phyloP scores from a whole-genome alignment of 192 early-diverging fungal genomes.

The Mortierella alpina region DNA sequence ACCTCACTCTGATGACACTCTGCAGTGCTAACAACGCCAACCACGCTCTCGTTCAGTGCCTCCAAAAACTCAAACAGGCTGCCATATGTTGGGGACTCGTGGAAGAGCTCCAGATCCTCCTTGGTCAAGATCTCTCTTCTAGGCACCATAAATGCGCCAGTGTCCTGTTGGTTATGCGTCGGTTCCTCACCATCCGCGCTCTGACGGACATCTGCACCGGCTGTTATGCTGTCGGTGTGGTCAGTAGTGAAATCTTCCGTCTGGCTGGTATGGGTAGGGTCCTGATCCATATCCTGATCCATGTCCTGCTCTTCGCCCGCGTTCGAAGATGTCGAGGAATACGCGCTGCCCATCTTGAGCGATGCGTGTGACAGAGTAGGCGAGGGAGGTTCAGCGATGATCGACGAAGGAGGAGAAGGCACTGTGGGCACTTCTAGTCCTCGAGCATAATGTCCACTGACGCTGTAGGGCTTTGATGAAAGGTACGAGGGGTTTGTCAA shows the following conservation, averaged over 20 bases:
- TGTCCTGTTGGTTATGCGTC: background rate
- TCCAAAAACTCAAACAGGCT: slow-evolving; percentile 79
- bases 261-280: background rate
- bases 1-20: slow-evolving; percentile 65
- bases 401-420: slow-evolving; percentile 48
- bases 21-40: slow-evolving; percentile 70
- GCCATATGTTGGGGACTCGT: slow-evolving; percentile 69
- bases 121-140: slow-evolving; percentile 80
- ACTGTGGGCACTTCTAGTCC: slow-evolving; percentile 31
- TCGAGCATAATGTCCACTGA: slow-evolving; percentile 36
- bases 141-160: slow-evolving; percentile 44
- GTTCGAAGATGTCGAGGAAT: slow-evolving; percentile 43
- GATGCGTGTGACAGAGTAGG: slow-evolving; percentile 51
- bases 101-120: slow-evolving; percentile 86
- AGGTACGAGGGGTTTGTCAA: slow-evolving; percentile 37
- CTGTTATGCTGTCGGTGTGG: background rate
- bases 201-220: background rate
- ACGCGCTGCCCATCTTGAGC: slow-evolving; percentile 30
- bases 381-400: slow-evolving; percentile 54
- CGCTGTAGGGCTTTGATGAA: slow-evolving; percentile 37
- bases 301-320: slow-evolving; percentile 38
- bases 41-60: slow-evolving; percentile 78
- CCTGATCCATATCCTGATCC: slow-evolving; percentile 29
- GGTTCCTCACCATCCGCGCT: background rate
- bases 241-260: background rate